Evolutionary conservation across 768 basidiomycete species (phyloP).

Genomic region (Lactifluus hygrophoroides): DNA sequence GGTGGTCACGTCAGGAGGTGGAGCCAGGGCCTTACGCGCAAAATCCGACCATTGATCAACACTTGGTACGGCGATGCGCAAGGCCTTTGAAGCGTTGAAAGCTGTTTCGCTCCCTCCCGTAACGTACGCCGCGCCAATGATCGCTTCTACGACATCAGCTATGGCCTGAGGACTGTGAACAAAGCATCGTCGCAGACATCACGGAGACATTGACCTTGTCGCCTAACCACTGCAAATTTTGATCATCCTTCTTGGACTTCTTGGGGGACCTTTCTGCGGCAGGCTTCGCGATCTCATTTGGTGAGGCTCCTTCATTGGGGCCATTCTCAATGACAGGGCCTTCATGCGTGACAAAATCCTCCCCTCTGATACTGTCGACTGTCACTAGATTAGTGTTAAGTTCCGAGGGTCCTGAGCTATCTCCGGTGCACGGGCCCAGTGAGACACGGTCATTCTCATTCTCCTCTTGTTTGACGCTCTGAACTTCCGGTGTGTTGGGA

Average conservation of each 20-base stretch:
- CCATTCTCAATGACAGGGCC: neutral
- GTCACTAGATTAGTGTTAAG: neutral
- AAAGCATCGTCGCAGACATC: neutral
- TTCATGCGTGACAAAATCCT: neutral
- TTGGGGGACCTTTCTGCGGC: neutral
- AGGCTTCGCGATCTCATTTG: neutral
- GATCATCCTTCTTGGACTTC: constrained; percentile 28
- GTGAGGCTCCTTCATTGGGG: neutral
- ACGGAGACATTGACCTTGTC: constrained; percentile 53
- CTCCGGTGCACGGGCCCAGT: neutral
- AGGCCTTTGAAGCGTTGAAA: constrained; percentile 51
- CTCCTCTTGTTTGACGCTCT: neutral
- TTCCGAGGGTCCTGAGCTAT: neutral
- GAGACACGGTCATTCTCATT: neutral
- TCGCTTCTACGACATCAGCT: constrained; percentile 79
- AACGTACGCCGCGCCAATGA: constrained; percentile 75
- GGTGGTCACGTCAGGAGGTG: constrained; percentile 36
- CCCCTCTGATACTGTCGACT: neutral
- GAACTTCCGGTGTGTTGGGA: neutral
- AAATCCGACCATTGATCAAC: constrained; percentile 72
- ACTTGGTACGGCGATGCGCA: constrained; percentile 56
- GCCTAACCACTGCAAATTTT: constrained; percentile 49
- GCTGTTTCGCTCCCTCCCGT: constrained; percentile 63
- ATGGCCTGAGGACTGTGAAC: constrained; percentile 42
- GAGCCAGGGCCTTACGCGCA: constrained; percentile 36